phyloP scores from a whole-genome alignment of 192 early-diverging fungal species.

The Cladochytrium replicatum region DNA sequence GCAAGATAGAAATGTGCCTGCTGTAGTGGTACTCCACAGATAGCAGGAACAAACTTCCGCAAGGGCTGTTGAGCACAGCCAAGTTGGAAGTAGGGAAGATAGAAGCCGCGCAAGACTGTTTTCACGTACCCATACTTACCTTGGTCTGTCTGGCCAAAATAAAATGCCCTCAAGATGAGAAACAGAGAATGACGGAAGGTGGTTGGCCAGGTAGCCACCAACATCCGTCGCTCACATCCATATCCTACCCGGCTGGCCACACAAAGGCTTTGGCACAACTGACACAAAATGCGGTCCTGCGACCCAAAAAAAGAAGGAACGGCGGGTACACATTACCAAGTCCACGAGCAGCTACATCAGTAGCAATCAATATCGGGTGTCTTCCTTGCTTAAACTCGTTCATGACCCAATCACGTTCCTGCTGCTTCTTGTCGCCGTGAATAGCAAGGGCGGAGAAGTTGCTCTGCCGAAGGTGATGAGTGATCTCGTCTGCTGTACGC shows the following conservation, averaged over 20 bases:
- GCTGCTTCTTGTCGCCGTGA: slow-evolving; percentile 94
- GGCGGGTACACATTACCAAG: slow-evolving; percentile 59
- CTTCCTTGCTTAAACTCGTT: slow-evolving; percentile 80
- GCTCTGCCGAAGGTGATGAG: slow-evolving; percentile 76
- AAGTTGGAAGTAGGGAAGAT: too few relatives aligned
- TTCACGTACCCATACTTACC: slow-evolving; percentile 6
- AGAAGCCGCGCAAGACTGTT: slow-evolving; percentile 13
- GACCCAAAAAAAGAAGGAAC: slow-evolving; percentile 1
- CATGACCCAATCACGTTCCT: slow-evolving; percentile 94
- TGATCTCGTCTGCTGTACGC: slow-evolving; percentile 61
- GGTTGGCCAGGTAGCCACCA: slow-evolving; percentile 6
- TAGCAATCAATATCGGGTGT: slow-evolving; percentile 91
- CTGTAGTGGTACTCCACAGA: too few relatives aligned
- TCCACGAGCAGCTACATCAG: slow-evolving; percentile 96
- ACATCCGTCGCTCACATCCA: neutral
- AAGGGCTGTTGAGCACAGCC: too few relatives aligned
- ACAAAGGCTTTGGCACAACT: neutral
- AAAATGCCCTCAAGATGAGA: neutral
- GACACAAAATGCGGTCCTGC: slow-evolving; percentile 3
- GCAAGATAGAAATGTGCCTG: too few relatives aligned
- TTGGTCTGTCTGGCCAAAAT: neutral
- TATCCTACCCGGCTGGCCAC: neutral
- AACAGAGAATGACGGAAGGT: neutral
- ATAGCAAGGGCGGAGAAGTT: slow-evolving; percentile 89
- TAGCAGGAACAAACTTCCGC: too few relatives aligned